phyloP scores from a whole-genome alignment of 768 basidiomycete species.

The Macrolepiota fuliginosa region DNA sequence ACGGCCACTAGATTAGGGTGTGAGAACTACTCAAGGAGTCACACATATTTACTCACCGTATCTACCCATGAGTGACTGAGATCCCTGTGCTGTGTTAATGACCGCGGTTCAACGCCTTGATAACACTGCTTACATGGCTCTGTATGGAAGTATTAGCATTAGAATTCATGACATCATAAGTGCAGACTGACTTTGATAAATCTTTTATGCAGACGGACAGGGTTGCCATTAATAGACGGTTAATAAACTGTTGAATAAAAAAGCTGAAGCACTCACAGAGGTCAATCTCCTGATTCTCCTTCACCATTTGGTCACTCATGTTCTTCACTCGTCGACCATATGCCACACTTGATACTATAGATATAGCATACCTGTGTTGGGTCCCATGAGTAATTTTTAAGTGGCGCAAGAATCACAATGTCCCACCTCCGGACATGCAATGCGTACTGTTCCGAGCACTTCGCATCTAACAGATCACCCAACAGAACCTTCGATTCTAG shows the following conservation, averaged over 20 bases:
- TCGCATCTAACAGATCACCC: slow-evolving; percentile 19
- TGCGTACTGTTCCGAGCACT: slow-evolving; percentile 13
- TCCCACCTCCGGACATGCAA: slow-evolving; percentile 20
- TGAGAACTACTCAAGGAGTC: neutral
- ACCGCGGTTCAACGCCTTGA: neutral
- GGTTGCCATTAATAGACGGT: neutral
- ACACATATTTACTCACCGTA: slow-evolving; percentile 4
- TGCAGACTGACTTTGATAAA: slow-evolving; percentile 3
- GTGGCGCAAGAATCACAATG: neutral
- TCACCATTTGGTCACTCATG: slow-evolving; percentile 21
- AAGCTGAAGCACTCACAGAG: slow-evolving; percentile 17
- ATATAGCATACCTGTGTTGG: slow-evolving; percentile 21
- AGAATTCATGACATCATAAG: neutral
- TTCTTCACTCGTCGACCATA: slow-evolving; percentile 24
- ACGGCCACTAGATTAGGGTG: slow-evolving; percentile 11
- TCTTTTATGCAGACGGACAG: slow-evolving; percentile 10
- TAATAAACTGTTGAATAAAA: neutral
- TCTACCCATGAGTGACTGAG: slow-evolving; percentile 12
- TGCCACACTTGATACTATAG: slow-evolving; percentile 21
- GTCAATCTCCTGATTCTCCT: slow-evolving; percentile 21
- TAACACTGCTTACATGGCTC: slow-evolving; percentile 1
- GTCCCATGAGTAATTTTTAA: slow-evolving; percentile 12
- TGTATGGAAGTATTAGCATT: neutral
- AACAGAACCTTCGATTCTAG: slow-evolving; percentile 22
- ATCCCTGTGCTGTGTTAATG: slow-evolving; percentile 9